Percentiles rank a stretch among this genome's conserved stretches.
Evolutionary conservation across 305 asterid genomes (phyloP).

Genomic region (Fraxinus platypoda): DNA sequence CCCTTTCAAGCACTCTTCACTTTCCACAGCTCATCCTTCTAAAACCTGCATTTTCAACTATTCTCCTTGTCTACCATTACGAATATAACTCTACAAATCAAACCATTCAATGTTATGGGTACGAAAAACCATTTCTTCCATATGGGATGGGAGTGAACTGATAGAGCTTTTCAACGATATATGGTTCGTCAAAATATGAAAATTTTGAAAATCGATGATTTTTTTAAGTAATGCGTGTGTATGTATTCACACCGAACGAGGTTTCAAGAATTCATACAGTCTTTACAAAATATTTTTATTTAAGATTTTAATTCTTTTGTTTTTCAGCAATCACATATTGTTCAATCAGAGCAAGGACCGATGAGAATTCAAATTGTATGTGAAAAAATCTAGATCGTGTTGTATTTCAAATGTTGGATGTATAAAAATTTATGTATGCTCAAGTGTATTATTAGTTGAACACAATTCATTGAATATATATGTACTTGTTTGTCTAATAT

Average conservation of each 20-base stretch:
- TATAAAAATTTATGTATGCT: neutral
- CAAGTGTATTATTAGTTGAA: neutral
- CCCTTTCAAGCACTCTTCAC: conserved; percentile 32
- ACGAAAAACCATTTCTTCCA: neutral
- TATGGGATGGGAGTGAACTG: neutral
- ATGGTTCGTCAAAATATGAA: neutral
- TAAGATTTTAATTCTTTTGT: neutral
- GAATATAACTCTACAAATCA: neutral
- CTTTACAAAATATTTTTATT: neutral
- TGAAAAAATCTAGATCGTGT: neutral
- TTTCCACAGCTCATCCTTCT: conserved; percentile 69
- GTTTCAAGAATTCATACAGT: neutral
- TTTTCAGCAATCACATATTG: neutral
- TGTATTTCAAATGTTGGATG: neutral
- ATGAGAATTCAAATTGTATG: neutral
- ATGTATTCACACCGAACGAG: neutral
- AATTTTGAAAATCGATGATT: too few relatives aligned
- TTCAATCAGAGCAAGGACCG: neutral
- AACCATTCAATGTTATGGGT: neutral
- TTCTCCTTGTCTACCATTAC: conserved; percentile 16
- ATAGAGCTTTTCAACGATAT: neutral
- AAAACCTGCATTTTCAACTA: conserved; percentile 20
- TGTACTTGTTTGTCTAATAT: neutral
- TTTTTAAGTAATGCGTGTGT: neutral
- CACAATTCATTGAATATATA: neutral